Percentiles rank a stretch among this genome's conserved stretches.
Evolutionary conservation across 768 basidiomycete species (phyloP).

Genomic region (Amanita inopinata): DNA sequence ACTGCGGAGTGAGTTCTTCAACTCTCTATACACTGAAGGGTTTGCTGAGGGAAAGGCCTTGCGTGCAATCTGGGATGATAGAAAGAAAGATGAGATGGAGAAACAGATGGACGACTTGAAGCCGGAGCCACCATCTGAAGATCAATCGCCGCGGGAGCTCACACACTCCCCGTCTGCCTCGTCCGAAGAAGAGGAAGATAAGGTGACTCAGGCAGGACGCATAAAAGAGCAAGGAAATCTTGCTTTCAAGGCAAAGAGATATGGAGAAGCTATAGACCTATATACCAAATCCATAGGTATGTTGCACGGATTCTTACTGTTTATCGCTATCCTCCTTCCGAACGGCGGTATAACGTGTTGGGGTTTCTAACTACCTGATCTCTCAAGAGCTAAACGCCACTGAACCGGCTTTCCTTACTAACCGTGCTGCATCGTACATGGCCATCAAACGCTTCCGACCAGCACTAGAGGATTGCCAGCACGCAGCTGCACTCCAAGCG

Average conservation of each 20-base stretch:
- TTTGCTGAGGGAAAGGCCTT: not conserved
- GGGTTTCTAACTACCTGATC: too few relatives aligned
- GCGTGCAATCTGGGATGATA: not conserved
- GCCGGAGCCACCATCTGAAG: not conserved
- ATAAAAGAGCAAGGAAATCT: conserved; percentile 69
- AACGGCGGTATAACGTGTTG: conserved; percentile 3
- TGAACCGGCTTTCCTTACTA: conserved; percentile 74
- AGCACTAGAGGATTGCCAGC: conserved; percentile 74
- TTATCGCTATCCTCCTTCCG: not conserved
- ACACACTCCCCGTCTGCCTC: not conserved
- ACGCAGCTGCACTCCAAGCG: conserved; percentile 57
- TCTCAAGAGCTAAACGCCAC: conserved; percentile 42
- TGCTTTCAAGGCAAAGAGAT: conserved; percentile 59
- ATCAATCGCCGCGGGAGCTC: not conserved
- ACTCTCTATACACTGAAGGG: not conserved
- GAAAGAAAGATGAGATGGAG: not conserved
- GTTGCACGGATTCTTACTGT: conserved; percentile 10
- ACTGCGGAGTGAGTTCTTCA: not conserved
- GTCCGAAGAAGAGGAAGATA: conserved; percentile 21
- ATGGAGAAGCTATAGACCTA: conserved; percentile 57
- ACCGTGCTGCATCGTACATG: conserved; percentile 84
- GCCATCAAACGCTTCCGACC: conserved; percentile 64
- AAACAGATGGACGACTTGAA: not conserved
- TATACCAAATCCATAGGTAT: conserved; percentile 71
- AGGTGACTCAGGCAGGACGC: conserved; percentile 42